phyloP scores from a whole-genome alignment of 1,139 yeast genomes.

The Kodamaea derodonti region DNA sequence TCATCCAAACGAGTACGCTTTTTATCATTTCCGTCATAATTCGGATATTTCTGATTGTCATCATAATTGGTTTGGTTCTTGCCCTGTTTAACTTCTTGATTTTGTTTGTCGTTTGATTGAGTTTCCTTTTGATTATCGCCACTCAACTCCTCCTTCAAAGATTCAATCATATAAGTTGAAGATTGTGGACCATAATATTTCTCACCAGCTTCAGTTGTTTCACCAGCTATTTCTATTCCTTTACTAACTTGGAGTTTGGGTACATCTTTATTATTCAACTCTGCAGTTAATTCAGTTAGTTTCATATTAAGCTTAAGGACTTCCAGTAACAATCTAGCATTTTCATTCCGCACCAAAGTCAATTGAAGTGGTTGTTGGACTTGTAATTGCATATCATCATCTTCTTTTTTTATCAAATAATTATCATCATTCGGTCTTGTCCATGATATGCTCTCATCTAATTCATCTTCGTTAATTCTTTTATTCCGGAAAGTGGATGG shows the following conservation, averaged over 20 bases:
- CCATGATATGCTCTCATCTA: conserved; percentile 5
- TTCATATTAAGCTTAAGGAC: conserved; percentile 16
- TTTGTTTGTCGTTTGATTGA: neutral
- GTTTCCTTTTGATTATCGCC: neutral
- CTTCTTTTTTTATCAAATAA: neutral
- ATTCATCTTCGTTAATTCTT: conserved; percentile 26
- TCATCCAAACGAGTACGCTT: too few relatives aligned
- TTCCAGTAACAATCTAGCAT: conserved; percentile 17
- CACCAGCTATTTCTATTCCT: conserved; percentile 11
- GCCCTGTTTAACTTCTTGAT: neutral
- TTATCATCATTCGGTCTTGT: neutral
- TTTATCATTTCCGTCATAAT: neutral
- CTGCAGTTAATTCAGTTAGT: conserved; percentile 2
- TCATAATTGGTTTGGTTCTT: neutral
- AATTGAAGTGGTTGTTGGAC: neutral
- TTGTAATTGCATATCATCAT: neutral
- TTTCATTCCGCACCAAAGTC: conserved; percentile 15
- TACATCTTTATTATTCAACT: conserved; percentile 5
- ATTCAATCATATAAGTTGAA: conserved; percentile 43
- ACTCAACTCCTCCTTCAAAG: conserved; percentile 17
- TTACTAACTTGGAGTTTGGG: neutral
- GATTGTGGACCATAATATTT: conserved; percentile 51
- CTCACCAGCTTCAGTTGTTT: conserved; percentile 23
- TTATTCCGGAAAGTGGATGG: conserved; percentile 40
- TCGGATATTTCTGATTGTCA: conserved; percentile 1